phyloP scores from a whole-genome alignment of 129 eudicot genomes.

The Artemisia argyi region DNA sequence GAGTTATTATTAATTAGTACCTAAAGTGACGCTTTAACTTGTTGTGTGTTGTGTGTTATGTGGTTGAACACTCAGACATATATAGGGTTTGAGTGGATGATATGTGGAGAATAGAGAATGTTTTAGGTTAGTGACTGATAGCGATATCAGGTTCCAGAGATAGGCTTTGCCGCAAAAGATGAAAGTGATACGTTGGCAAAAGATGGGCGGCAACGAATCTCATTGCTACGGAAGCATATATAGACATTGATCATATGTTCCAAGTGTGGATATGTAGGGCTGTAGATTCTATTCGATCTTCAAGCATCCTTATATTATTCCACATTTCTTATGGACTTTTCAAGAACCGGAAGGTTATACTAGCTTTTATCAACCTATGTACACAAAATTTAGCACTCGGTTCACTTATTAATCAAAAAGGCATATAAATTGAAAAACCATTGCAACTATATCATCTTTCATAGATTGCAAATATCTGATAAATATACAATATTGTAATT shows the following conservation, averaged over 20 bases:
- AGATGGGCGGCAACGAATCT: conserved; percentile 28
- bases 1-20: background rate
- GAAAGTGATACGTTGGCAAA: no score
- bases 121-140: no score
- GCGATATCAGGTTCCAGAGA: no score
- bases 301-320: conserved; percentile 10
- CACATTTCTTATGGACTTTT: conserved; percentile 11
- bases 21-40: background rate
- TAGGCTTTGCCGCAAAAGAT: no score
- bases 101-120: conserved; percentile 28
- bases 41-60: conserved; percentile 3
- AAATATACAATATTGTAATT: no score
- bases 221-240: conserved; percentile 19
- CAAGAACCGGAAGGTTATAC: conserved; percentile 5
- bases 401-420: background rate
- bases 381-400: no score
- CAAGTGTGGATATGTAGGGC: conserved; percentile 30
- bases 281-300: conserved; percentile 9
- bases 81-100: conserved; percentile 13
- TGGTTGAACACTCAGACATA: background rate
- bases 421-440: no score
- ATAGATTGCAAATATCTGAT: no score
- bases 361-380: background rate
- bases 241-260: background rate
- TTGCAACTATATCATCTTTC: no score